These are phyloP conservation scores for Termitomyces sp. DNA, from an alignment of 768 basidiomycete species.

Conservation along the genomic window DNA sequence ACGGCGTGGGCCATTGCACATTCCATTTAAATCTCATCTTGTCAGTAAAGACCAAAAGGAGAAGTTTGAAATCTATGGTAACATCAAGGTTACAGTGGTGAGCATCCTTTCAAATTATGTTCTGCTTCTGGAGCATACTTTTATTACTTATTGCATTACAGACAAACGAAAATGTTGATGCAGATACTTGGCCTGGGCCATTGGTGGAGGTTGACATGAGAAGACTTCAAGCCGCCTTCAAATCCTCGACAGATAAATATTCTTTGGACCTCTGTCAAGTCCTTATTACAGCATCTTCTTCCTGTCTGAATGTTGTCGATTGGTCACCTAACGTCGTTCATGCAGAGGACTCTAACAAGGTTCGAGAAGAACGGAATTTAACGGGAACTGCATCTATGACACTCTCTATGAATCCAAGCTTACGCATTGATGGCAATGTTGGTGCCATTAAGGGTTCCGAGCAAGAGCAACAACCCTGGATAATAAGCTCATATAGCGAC, in stretches of 20 bases:
- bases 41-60: background rate
- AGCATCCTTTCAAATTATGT: background rate
- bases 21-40: background rate
- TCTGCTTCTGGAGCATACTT: background rate
- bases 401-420: background rate
- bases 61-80: background rate
- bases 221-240: background rate
- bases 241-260: background rate
- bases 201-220: background rate
- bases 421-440: background rate
- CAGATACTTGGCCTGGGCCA: background rate
- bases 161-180: background rate
- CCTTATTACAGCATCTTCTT: background rate
- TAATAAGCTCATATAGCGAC: background rate
- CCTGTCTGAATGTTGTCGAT: background rate
- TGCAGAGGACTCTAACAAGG: background rate
- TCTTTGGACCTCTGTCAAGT: background rate
- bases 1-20: background rate
- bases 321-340: slow-evolving; percentile 1
- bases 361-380: background rate
- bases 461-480: background rate
- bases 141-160: background rate
- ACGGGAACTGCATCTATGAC: background rate
- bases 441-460: background rate
- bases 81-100: background rate